phyloP scores from a whole-genome alignment of 768 basidiomycete genomes.

The Boletus pseudo-olivaceus region DNA sequence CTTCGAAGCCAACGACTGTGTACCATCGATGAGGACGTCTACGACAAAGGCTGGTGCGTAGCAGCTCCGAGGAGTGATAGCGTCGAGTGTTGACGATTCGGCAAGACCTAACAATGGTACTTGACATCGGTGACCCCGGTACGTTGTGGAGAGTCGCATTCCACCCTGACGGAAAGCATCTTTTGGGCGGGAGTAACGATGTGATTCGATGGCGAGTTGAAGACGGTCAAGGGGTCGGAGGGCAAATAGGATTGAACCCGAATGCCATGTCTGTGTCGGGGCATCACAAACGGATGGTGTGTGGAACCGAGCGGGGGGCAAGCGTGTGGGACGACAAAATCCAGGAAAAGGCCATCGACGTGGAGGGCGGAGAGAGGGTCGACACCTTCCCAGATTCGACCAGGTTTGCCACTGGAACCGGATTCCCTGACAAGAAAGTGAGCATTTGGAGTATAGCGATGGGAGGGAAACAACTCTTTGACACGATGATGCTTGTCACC shows the following conservation, averaged over 20 bases:
- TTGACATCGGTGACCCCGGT: neutral
- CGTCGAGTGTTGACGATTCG: neutral
- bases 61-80: neutral
- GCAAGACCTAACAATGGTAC: neutral
- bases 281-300: neutral
- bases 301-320: neutral
- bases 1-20: too few relatives aligned
- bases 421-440: too few relatives aligned
- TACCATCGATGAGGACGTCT: too few relatives aligned
- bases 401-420: too few relatives aligned
- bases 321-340: too few relatives aligned
- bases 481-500: too few relatives aligned
- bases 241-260: neutral
- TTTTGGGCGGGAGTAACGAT: neutral
- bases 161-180: neutral
- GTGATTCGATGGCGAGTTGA: neutral
- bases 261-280: neutral
- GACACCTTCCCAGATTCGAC: too few relatives aligned
- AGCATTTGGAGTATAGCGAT: too few relatives aligned
- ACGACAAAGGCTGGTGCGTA: too few relatives aligned
- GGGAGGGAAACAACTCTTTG: too few relatives aligned
- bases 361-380: too few relatives aligned
- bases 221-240: neutral
- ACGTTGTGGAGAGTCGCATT: fast-evolving
- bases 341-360: too few relatives aligned